These are phyloP conservation scores for Chaetomiaceae sp. DNA, from an alignment of 2,329 filamentous ascomycete genomes.

Conservation along the genomic window DNA sequence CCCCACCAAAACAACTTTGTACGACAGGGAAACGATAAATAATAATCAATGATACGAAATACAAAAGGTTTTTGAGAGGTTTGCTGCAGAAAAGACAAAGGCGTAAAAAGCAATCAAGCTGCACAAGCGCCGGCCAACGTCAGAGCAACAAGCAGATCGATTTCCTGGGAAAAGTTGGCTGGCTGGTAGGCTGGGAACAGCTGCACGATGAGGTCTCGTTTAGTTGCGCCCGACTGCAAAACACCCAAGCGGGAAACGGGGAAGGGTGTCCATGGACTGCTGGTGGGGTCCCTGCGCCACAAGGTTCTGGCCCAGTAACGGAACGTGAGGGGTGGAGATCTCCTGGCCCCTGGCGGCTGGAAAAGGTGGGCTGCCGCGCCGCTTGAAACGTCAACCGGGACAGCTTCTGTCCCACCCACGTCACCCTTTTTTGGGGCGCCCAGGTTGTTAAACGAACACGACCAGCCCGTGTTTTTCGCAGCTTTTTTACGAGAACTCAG, in stretches of 20 bases:
- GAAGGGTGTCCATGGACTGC: neutral
- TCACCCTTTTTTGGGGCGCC: neutral
- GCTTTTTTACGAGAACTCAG: neutral
- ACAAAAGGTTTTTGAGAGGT: too few species aligned
- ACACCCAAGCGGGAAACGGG: too few species aligned
- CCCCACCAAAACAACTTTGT: constrained; percentile 17
- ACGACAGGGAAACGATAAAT: too few species aligned
- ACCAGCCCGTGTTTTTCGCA: neutral
- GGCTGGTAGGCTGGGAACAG: neutral
- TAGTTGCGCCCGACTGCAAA: too few species aligned
- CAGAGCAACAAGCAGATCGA: too few species aligned
- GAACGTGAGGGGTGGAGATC: neutral
- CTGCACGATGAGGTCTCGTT: neutral
- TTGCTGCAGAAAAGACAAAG: too few species aligned
- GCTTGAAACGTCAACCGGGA: constrained; percentile 12
- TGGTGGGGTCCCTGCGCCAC: constrained; percentile 1
- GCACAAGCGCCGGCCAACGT: too few species aligned
- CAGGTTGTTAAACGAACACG: neutral
- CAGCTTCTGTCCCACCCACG: constrained; percentile 4
- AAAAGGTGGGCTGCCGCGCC: neutral
- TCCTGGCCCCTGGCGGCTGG: neutral
- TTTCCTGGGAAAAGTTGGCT: neutral
- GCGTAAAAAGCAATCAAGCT: too few species aligned
- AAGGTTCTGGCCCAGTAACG: constrained; percentile 19
- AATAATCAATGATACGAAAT: too few species aligned